Evolutionary conservation across 2,329 filamentous ascomycete genomes (phyloP), one percentile per base, ranked within the genome.

Genomic region (Trichoderma endophyticum): DNA sequence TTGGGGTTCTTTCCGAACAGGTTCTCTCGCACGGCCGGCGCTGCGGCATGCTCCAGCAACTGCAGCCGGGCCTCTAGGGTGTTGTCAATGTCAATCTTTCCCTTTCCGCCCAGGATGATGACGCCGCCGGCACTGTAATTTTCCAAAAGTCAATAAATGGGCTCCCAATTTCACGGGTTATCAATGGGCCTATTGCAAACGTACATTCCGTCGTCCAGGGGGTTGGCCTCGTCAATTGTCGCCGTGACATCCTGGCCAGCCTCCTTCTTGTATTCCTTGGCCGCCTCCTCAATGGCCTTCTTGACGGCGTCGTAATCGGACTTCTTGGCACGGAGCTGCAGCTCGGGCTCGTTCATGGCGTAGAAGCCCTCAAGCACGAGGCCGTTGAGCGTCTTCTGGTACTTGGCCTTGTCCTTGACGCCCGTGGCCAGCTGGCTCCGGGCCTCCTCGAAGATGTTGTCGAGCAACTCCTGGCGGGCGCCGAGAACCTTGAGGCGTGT

Each of bases 61-160:
- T 88, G 89, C 82, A 99, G 86, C 76, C 96, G 91, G 81, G 97
- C 93, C 81, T 98, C 96, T 77, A 98, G 93, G 70, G 96, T 98
- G 86, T 99, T 98, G 89, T 98, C 95, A 83, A 99, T 95, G 79
- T 97, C 94, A 81, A 99, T 98, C 88, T 95, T 98, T 81, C 96
- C 96, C 75, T 87, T 87, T 76, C 92, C 91, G 75, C 95, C 94
- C 70, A 97, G 84, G 75, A 99, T 90, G 72, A 89, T 82, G 72
- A 97, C 87, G 78, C 96, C 96, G 73, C 96, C 96, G 73, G 94
- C 88, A 78, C 96, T 98, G 76, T 73, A 65, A 43, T 28, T 32
- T 26, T 26, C 12, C 9, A 9, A 48, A 28, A 26, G 56, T 74
- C 14, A 64, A 59, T 64, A 60, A 77, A 81, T 74, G 9, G 24